A percentile compares a stretch with the other conserved stretches of the same genome.
Evolutionary conservation across 2,329 filamentous ascomycete species (phyloP).

Genomic region (Aspergillus niger): DNA sequence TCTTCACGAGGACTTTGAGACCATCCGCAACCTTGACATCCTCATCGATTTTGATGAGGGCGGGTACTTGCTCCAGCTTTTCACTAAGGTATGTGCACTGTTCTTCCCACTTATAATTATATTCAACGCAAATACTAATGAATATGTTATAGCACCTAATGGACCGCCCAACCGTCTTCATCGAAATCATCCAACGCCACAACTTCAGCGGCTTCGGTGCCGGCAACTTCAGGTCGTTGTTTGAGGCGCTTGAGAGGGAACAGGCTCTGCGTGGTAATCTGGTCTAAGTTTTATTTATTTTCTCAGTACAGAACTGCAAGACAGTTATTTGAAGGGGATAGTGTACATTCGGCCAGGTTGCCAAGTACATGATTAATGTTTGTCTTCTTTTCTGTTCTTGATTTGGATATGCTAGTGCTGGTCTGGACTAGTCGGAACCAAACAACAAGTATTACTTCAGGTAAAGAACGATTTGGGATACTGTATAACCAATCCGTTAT

Average conservation of each 20-base stretch:
- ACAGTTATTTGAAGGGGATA: not conserved
- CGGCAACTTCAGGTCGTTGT: conserved; percentile 92
- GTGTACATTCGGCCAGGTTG: not conserved
- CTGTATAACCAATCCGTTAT: too few species aligned
- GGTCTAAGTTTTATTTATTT: conserved; percentile 27
- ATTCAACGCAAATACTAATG: not conserved
- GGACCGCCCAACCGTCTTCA: conserved; percentile 92
- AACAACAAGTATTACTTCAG: too few species aligned
- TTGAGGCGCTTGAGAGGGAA: conserved; percentile 93
- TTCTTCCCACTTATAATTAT: not conserved
- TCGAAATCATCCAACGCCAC: conserved; percentile 93
- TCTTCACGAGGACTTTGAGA: conserved; percentile 78
- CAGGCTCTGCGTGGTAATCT: conserved; percentile 85
- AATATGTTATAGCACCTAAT: conserved; percentile 65
- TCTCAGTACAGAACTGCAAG: not conserved
- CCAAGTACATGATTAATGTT: not conserved
- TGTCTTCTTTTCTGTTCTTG: not conserved
- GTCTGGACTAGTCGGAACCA: too few species aligned
- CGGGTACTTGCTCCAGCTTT: conserved; percentile 76
- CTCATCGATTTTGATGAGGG: conserved; percentile 93
- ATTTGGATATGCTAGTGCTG: not conserved
- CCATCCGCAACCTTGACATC: conserved; percentile 76
- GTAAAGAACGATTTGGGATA: too few species aligned
- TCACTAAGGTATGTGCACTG: conserved; percentile 60
- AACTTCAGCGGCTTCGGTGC: conserved; percentile 91